Percentiles rank a stretch among this genome's conserved stretches.
These are phyloP conservation scores for Nakazawaea populi DNA, from an alignment of 805 yeast genomes.

Conservation along the genomic window DNA sequence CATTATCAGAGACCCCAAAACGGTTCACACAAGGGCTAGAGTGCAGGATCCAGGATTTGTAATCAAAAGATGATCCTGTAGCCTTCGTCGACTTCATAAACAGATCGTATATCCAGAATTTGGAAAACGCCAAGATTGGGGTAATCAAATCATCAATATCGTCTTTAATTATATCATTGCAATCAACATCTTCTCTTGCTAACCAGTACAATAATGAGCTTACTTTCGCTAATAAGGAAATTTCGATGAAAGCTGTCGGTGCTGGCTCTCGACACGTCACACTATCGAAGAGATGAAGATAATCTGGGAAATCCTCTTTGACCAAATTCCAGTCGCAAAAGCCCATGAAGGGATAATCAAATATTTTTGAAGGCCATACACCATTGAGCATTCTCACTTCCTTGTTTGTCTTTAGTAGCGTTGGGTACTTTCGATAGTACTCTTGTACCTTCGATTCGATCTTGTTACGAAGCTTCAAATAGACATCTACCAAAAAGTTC, in stretches of 20 bases:
- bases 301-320: not conserved
- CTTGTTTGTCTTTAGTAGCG: not conserved
- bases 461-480: not conserved
- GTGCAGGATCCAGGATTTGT: no score
- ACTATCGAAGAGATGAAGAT: not conserved
- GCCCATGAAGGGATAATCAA: not conserved
- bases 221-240: not conserved
- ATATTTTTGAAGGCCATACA: not conserved
- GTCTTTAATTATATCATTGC: conserved; percentile 4
- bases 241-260: not conserved
- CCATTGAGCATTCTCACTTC: not conserved
- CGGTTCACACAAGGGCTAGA: no score
- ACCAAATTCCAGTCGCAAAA: not conserved
- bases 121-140: not conserved
- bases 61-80: no score
- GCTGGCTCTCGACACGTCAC: not conserved
- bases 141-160: conserved; percentile 1
- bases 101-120: not conserved
- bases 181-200: conserved; percentile 6
- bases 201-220: conserved; percentile 6
- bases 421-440: not conserved
- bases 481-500: not conserved
- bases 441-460: not conserved
- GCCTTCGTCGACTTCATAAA: no score
- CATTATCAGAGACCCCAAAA: no score